Evolutionary conservation across 106 monocot genomes (phyloP), one percentile per base, ranked within the genome.

Genomic region (Dactylorhiza incarnata): DNA sequence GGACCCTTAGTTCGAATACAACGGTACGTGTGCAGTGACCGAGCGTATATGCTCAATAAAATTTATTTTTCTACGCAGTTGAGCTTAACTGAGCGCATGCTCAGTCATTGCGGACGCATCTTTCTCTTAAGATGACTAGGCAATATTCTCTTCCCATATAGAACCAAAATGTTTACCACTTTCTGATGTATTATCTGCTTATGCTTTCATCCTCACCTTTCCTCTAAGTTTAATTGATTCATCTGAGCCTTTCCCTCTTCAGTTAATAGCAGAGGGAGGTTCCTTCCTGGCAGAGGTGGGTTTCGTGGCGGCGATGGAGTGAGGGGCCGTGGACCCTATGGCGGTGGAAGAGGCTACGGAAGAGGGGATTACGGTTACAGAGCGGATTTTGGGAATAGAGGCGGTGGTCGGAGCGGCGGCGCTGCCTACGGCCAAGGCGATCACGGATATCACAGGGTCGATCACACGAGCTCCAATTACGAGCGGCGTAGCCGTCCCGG

Each of bases 281-380:
- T 78, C 81, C 14, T 52, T 13, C 71, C 88, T 43, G 85, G 87
- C 50, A 86, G 94, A 79, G 94, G 77, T 73, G 83, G 80, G 17
- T 89, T 80, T 68, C 84, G 89, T 24, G 76, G 63, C 22, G 86
- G 89, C 43, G 72, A 22, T 6, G 87, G 89, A 25, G 25, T 58
- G 23, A 91, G 91, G 74, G 86, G 86, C 0, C 90, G 83, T 55
- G 91, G 87, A 3, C 74, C 9, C 74, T 87, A 81, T 56, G 82
- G 82, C 22, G 75, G 89, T 20, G 87, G 89, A n/a, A 85, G 87
- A 74, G 82, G 87, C 54, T 91, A 87, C 44, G 87, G 85, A 9
- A 85, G 90, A 45, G 79, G 84, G 7, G 87, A 91, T 14, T 85
- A 53, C 74, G 78, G 15, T 43, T 73, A 48, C 48, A 66, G 88